These are phyloP conservation scores for Auricularia sp. DNA, from an alignment of 768 basidiomycete genomes.

Conservation along the genomic window DNA sequence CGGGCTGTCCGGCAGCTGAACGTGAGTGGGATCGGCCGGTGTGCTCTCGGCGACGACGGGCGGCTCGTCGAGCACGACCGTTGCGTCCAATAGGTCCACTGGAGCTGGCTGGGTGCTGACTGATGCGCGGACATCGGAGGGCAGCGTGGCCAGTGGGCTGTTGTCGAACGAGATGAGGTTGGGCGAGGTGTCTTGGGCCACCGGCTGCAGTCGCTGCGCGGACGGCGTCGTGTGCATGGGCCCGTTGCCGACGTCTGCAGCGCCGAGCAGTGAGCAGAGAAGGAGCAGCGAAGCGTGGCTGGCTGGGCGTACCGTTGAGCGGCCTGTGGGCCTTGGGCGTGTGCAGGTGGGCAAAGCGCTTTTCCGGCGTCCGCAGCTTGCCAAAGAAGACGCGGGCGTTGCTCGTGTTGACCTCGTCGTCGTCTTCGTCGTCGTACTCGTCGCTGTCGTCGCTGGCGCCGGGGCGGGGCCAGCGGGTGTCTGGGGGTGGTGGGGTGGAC, in stretches of 20 bases:
- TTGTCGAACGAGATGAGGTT: constrained; percentile 34
- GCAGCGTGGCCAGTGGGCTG: background rate
- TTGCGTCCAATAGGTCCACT: background rate
- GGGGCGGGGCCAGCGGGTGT: background rate
- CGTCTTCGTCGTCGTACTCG: constrained; percentile 12
- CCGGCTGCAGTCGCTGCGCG: constrained; percentile 4
- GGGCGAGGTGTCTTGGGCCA: constrained; percentile 12
- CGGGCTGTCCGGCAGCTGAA: background rate
- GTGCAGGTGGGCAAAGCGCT: constrained; percentile 23
- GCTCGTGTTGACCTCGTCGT: constrained; percentile 33
- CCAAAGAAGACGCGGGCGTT: constrained; percentile 40
- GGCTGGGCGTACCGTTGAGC: constrained; percentile 18
- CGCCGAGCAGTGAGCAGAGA: background rate
- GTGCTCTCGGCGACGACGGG: background rate
- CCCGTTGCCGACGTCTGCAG: background rate
- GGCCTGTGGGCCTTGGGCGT: constrained; percentile 11
- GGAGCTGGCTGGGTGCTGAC: background rate
- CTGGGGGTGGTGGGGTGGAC: background rate
- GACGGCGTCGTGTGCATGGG: constrained; percentile 11
- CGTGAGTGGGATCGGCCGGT: background rate
- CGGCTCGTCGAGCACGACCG: background rate
- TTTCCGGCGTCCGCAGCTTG: constrained; percentile 43
- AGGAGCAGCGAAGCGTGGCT: background rate
- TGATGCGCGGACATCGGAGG: background rate
- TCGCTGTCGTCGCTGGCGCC: background rate